These are phyloP conservation scores for Diphasiastrum complanatum DNA, from an alignment of 83 land plant species.

Conservation along the genomic window DNA sequence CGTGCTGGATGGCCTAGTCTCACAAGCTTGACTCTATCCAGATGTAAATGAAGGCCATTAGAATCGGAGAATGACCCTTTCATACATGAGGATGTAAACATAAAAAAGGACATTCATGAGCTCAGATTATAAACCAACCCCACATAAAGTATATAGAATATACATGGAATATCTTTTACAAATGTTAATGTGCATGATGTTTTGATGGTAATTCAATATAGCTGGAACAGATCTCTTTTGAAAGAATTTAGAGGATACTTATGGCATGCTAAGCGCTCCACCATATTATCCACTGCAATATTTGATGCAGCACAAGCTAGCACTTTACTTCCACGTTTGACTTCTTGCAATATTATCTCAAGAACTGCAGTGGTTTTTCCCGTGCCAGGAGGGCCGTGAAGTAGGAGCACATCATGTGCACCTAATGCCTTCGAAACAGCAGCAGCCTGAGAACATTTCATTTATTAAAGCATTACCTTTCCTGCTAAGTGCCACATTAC, in stretches of 20 bases:
- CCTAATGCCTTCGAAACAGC: constrained; percentile 77
- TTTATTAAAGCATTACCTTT: too few relatives aligned
- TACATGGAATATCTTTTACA: too few relatives aligned
- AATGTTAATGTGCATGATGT: too few relatives aligned
- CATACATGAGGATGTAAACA: too few relatives aligned
- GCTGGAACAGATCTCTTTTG: too few relatives aligned
- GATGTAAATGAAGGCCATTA: neutral
- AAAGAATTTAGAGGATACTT: too few relatives aligned
- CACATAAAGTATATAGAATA: too few relatives aligned
- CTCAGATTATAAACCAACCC: too few relatives aligned
- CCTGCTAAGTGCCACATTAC: too few relatives aligned
- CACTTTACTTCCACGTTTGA: constrained; percentile 85
- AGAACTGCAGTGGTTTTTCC: constrained; percentile 97
- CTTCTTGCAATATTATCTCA: constrained; percentile 93
- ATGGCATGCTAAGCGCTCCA: constrained; percentile 76
- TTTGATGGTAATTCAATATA: too few relatives aligned
- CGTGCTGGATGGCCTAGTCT: constrained; percentile 98
- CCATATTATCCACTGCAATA: constrained; percentile 98
- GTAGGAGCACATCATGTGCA: constrained; percentile 68
- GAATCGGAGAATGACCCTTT: neutral
- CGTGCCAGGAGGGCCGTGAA: constrained; percentile 99
- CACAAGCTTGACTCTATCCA: constrained; percentile 69
- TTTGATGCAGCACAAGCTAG: constrained; percentile 99
- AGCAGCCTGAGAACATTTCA: constrained; percentile 60
- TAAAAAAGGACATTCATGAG: too few relatives aligned